phyloP scores from a whole-genome alignment of 148 eudicot genomes.

The Cornus kousa region DNA sequence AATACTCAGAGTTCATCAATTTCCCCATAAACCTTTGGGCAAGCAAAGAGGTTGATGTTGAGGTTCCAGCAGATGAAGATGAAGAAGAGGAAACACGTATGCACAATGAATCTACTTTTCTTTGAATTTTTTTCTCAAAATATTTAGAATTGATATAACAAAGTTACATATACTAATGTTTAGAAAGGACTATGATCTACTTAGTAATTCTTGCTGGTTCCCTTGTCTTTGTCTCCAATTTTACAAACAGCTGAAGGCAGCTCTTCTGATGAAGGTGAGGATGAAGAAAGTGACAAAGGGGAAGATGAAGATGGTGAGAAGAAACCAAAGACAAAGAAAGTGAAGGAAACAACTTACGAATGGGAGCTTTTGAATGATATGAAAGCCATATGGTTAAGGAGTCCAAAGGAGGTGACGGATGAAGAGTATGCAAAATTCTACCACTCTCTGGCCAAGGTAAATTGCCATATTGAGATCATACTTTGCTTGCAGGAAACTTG shows the following conservation, averaged over 20 bases:
- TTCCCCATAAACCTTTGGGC: slow-evolving; percentile 96
- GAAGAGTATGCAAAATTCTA: slow-evolving; percentile 96
- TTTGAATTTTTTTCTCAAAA: not conserved
- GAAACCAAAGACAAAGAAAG: slow-evolving; percentile 83
- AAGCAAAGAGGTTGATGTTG: slow-evolving; percentile 86
- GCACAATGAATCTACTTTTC: slow-evolving; percentile 19
- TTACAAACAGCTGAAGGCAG: slow-evolving; percentile 59
- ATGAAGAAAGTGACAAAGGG: slow-evolving; percentile 50
- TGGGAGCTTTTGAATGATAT: slow-evolving; percentile 98
- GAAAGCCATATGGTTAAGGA: slow-evolving; percentile 94
- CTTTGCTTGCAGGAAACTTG: not conserved
- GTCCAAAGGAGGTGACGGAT: slow-evolving; percentile 94
- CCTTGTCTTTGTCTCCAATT: slow-evolving; percentile 8
- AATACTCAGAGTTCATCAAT: slow-evolving; percentile 90
- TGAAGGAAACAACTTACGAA: slow-evolving; percentile 79
- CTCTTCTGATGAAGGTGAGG: slow-evolving; percentile 60
- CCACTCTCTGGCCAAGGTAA: slow-evolving; percentile 87
- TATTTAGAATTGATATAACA: not conserved
- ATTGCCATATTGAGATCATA: not conserved
- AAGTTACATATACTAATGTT: not conserved
- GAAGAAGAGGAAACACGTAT: slow-evolving; percentile 87
- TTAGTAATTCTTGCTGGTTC: not conserved
- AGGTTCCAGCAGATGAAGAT: slow-evolving; percentile 96
- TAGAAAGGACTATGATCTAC: not conserved
- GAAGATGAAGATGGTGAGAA: slow-evolving; percentile 83